Percentiles rank a stretch among this genome's conserved stretches.
Evolutionary conservation across 805 yeast species (phyloP).

Genomic region (Starmerella etchellsii): DNA sequence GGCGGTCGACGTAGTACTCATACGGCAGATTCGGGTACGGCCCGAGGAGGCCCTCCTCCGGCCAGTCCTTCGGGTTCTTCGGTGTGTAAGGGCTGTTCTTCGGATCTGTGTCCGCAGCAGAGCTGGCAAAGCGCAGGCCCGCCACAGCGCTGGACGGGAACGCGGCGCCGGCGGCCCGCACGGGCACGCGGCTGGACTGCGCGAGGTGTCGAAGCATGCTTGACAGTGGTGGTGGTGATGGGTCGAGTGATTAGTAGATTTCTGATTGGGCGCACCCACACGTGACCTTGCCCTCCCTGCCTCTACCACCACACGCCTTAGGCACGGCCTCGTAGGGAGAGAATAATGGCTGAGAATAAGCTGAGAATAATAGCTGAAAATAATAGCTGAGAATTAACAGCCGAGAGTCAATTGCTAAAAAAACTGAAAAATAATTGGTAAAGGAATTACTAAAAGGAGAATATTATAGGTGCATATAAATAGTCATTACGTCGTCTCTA

Average conservation of each 20-base stretch:
- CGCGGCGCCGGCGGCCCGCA: background rate
- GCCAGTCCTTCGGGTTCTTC: conserved; percentile 17
- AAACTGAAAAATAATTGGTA: background rate
- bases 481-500: background rate
- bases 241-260: background rate
- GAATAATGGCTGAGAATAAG: too few species aligned
- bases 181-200: background rate
- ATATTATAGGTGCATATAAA: too few species aligned
- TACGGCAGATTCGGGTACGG: conserved; percentile 48
- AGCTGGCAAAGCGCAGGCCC: conserved; percentile 7
- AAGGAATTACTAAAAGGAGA: background rate
- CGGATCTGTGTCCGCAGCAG: conserved; percentile 5
- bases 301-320: too few species aligned
- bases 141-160: background rate
- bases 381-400: too few species aligned
- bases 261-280: conserved; percentile 5
- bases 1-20: conserved; percentile 49
- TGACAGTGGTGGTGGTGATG: background rate
- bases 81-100: conserved; percentile 4
- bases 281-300: background rate
- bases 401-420: too few species aligned
- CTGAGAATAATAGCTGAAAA: too few species aligned
- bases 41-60: conserved; percentile 21
- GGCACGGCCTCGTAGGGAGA: too few species aligned
- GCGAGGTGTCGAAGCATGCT: conserved; percentile 2